A percentile compares a stretch with the other conserved stretches of the same genome.
Evolutionary conservation across 2,329 filamentous ascomycete species (phyloP).

Genomic region (Decorospora gaudefroyi): DNA sequence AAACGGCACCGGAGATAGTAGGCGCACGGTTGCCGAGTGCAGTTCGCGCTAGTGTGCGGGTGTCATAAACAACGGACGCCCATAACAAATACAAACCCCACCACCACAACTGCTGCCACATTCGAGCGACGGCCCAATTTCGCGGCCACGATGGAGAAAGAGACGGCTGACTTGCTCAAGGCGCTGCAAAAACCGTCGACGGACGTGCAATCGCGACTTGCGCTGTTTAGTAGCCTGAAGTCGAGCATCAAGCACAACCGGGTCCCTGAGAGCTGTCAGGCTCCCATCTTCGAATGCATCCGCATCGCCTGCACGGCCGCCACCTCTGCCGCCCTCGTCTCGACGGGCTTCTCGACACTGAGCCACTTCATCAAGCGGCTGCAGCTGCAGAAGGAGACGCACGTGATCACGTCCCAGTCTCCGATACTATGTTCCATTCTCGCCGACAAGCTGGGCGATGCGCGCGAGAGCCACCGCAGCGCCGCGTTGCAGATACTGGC

Average conservation of each 20-base stretch:
- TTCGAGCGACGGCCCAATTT: slow-evolving; percentile 40
- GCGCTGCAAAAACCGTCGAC: slow-evolving; percentile 65
- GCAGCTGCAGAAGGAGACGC: slow-evolving; percentile 79
- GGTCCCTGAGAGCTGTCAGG: slow-evolving; percentile 74
- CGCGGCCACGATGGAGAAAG: slow-evolving; percentile 55
- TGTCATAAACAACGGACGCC: slow-evolving; percentile 17
- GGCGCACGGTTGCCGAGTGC: slow-evolving; percentile 21
- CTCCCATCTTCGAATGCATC: slow-evolving; percentile 79
- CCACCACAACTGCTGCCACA: slow-evolving; percentile 17
- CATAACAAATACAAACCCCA: slow-evolving; percentile 21
- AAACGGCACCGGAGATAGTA: slow-evolving; percentile 9
- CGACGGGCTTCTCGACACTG: slow-evolving; percentile 83
- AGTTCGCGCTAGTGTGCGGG: slow-evolving; percentile 14
- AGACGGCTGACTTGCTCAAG: slow-evolving; percentile 58
- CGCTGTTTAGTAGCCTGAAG: slow-evolving; percentile 73
- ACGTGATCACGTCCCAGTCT: slow-evolving; percentile 69
- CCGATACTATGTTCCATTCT: slow-evolving; percentile 73
- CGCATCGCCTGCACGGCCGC: slow-evolving; percentile 74
- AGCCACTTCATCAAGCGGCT: slow-evolving; percentile 86
- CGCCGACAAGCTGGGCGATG: slow-evolving; percentile 83
- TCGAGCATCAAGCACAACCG: slow-evolving; percentile 91
- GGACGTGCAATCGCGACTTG: slow-evolving; percentile 51
- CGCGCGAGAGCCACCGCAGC: slow-evolving; percentile 79
- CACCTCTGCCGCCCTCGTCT: slow-evolving; percentile 72
- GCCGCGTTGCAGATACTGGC: slow-evolving; percentile 75